Conservation (phyloP, 331 rosid genomes). For the Ulmus americana region DNA sequence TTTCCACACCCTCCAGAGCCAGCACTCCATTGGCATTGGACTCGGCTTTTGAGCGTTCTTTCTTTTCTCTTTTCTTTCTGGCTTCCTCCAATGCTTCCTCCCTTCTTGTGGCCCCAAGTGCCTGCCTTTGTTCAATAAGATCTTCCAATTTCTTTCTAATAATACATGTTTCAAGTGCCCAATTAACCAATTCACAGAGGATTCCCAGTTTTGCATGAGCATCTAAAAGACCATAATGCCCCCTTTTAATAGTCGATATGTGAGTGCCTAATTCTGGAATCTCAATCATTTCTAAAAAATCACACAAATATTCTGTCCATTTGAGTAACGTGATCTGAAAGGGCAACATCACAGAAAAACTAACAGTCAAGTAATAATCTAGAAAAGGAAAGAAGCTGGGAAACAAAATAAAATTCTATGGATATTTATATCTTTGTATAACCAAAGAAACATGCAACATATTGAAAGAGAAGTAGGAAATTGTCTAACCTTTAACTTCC, state of each 20-base stretch:
- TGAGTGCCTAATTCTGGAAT: slow-evolving; percentile 43
- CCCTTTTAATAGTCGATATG: slow-evolving; percentile 71
- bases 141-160: slow-evolving; percentile 65
- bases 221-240: slow-evolving; percentile 89
- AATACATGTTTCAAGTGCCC: slow-evolving; percentile 46
- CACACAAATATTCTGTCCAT: slow-evolving; percentile 80
- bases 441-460: neutral
- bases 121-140: slow-evolving; percentile 68
- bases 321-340: slow-evolving; percentile 71
- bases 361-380: slow-evolving; percentile 4
- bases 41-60: slow-evolving; percentile 51
- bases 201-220: slow-evolving; percentile 59
- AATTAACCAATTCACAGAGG: slow-evolving; percentile 58
- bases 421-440: neutral
- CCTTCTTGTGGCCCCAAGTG: slow-evolving; percentile 75
- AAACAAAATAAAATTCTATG: neutral
- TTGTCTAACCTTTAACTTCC: slow-evolving; percentile 51
- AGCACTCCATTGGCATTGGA: slow-evolving; percentile 36
- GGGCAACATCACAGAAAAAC: slow-evolving; percentile 20
- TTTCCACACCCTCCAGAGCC: slow-evolving; percentile 15
- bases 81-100: slow-evolving; percentile 78
- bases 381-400: neutral
- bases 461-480: neutral
- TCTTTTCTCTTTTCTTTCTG: slow-evolving; percentile 60
- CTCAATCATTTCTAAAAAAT: slow-evolving; percentile 67